Evolutionary conservation across 2,329 filamentous ascomycete species (phyloP).

Genomic region (Tolypocladium paradoxum): DNA sequence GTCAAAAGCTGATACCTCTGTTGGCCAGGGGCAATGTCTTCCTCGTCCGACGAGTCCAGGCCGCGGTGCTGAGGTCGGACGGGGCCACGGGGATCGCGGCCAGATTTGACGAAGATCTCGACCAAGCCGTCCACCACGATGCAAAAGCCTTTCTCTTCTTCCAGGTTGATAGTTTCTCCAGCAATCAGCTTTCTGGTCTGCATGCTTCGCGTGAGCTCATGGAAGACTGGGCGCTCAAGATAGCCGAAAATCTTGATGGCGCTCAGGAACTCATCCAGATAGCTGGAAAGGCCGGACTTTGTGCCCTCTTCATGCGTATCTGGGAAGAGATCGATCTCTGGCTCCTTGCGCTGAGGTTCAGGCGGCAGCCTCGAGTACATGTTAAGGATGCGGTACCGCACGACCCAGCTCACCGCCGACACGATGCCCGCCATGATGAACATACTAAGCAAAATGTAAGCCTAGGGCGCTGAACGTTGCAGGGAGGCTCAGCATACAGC

Average conservation of each 20-base stretch:
- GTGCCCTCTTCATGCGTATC: slow-evolving; percentile 82
- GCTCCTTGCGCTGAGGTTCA: slow-evolving; percentile 91
- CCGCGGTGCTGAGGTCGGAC: slow-evolving; percentile 12
- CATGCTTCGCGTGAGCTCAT: slow-evolving; percentile 95
- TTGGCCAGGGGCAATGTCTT: slow-evolving; percentile 54
- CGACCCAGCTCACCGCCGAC: slow-evolving; percentile 85
- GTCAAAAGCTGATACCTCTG: slow-evolving; percentile 92
- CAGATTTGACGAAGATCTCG: slow-evolving; percentile 96
- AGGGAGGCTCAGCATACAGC: slow-evolving; percentile 44
- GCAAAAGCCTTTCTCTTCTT: slow-evolving; percentile 97
- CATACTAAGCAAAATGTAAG: slow-evolving; percentile 38
- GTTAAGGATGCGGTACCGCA: slow-evolving; percentile 90
- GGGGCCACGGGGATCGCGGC: slow-evolving; percentile 36
- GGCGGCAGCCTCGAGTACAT: slow-evolving; percentile 92
- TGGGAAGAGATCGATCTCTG: slow-evolving; percentile 88
- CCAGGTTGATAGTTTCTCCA: slow-evolving; percentile 85
- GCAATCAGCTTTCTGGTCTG: slow-evolving; percentile 94
- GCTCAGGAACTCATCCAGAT: slow-evolving; percentile 93
- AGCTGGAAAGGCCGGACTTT: slow-evolving; percentile 89
- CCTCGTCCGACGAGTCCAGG: slow-evolving; percentile 46
- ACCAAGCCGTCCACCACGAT: slow-evolving; percentile 93
- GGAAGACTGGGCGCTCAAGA: slow-evolving; percentile 89
- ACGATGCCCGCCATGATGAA: slow-evolving; percentile 66
- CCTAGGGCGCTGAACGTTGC: slow-evolving; percentile 1
- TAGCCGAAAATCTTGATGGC: slow-evolving; percentile 99